Evolutionary conservation across 371 early-diverging fungal species (phyloP).

Genomic region (Quaeritorhiza haematococci): DNA sequence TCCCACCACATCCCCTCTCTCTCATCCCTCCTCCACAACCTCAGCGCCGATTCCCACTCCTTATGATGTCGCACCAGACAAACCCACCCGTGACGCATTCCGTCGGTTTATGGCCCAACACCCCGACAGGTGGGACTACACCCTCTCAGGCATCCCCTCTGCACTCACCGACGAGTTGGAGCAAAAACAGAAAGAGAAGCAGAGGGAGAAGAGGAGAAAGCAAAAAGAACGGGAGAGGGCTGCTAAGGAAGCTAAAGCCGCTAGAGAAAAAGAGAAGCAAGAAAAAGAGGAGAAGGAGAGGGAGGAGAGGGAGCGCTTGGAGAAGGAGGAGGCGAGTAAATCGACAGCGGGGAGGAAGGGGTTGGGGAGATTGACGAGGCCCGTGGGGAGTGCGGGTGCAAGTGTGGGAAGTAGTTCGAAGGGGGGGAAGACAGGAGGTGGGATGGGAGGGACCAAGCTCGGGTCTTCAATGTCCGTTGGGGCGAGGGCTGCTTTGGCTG

Average conservation of each 20-base stretch:
- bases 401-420: background rate
- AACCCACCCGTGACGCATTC: slow-evolving; percentile 74
- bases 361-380: slow-evolving; percentile 8
- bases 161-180: slow-evolving; percentile 74
- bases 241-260: slow-evolving; percentile 44
- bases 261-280: slow-evolving; percentile 40
- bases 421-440: slow-evolving; percentile 5
- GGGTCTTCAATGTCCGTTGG: too few relatives aligned
- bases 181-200: slow-evolving; percentile 54
- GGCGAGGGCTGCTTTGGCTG: slow-evolving; percentile 11
- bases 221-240: slow-evolving; percentile 44
- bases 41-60: slow-evolving; percentile 55
- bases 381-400: too few relatives aligned
- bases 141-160: slow-evolving; percentile 59
- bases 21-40: background rate
- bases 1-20: too few relatives aligned
- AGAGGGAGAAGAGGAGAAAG: slow-evolving; percentile 50
- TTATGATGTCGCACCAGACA: slow-evolving; percentile 73
- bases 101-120: slow-evolving; percentile 62
- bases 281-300: slow-evolving; percentile 41
- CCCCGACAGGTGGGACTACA: slow-evolving; percentile 65
- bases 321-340: slow-evolving; percentile 24
- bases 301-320: slow-evolving; percentile 31
- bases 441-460: slow-evolving; percentile 1
- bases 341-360: slow-evolving; percentile 14